Percentiles rank a stretch among this genome's conserved stretches.
phyloP scores from a whole-genome alignment of 768 basidiomycete genomes.

The Hortiboletus flavorubellus region DNA sequence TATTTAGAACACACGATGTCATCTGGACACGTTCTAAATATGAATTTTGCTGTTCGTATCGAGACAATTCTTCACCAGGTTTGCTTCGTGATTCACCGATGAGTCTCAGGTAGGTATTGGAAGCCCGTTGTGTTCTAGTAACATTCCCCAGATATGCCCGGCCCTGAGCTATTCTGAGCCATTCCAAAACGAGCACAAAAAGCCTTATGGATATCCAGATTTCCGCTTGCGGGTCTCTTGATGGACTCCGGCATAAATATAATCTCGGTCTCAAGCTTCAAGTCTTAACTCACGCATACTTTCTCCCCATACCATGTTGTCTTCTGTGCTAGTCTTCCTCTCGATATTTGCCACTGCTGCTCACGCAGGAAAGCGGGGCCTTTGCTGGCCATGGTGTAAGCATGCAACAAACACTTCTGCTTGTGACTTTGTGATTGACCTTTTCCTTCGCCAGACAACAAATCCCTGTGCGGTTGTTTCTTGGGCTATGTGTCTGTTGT shows the following conservation, averaged over 20 bases:
- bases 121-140: too few relatives aligned
- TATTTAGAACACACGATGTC: too few relatives aligned
- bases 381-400: constrained; percentile 37
- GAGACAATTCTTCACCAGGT: too few relatives aligned
- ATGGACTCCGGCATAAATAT: neutral
- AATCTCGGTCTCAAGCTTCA: neutral
- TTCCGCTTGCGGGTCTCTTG: too few relatives aligned
- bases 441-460: constrained; percentile 20
- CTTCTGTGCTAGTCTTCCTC: constrained; percentile 16
- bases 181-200: too few relatives aligned
- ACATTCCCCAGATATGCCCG: too few relatives aligned
- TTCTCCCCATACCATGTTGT: constrained; percentile 15
- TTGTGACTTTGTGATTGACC: neutral
- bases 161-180: too few relatives aligned
- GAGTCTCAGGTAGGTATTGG: too few relatives aligned
- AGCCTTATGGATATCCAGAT: too few relatives aligned
- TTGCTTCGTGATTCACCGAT: too few relatives aligned
- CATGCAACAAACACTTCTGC: neutral
- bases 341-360: constrained; percentile 15
- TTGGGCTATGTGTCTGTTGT: neutral
- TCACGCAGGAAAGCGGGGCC: constrained; percentile 37
- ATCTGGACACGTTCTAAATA: too few relatives aligned
- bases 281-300: neutral
- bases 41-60: too few relatives aligned
- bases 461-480: constrained; percentile 25